These are phyloP conservation scores for Cicer arietinum DNA, from an alignment of 306 rosid genomes.

Conservation along the genomic window DNA sequence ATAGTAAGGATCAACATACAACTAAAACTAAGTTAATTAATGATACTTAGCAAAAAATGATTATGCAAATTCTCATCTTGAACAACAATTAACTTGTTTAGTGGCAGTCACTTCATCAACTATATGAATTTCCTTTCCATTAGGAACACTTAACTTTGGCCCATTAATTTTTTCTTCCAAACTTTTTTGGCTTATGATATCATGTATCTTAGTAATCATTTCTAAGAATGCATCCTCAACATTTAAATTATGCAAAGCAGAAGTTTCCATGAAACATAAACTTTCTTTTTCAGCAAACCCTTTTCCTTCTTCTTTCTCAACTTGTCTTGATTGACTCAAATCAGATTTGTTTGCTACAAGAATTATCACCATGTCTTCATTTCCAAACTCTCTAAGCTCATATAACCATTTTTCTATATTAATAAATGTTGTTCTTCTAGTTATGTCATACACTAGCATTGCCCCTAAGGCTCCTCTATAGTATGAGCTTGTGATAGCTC, in stretches of 20 bases:
- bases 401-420: slow-evolving; percentile 73
- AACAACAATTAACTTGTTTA: slow-evolving; percentile 68
- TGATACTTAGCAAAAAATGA: slow-evolving; percentile 14
- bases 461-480: slow-evolving; percentile 96
- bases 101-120: slow-evolving; percentile 85
- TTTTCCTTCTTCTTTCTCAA: slow-evolving; percentile 70
- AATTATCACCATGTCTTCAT: slow-evolving; percentile 73
- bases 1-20: slow-evolving; percentile 11
- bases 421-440: slow-evolving; percentile 55
- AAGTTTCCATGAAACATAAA: slow-evolving; percentile 89
- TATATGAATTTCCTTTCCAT: slow-evolving; percentile 63
- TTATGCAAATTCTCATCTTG: slow-evolving; percentile 32
- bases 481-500: slow-evolving; percentile 95
- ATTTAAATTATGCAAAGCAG: slow-evolving; percentile 77
- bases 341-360: slow-evolving; percentile 83
- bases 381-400: slow-evolving; percentile 75
- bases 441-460: slow-evolving; percentile 81
- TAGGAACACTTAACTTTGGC: slow-evolving; percentile 36
- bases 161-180: slow-evolving; percentile 59
- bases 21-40: neutral
- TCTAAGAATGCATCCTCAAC: slow-evolving; percentile 81
- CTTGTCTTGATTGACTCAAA: slow-evolving; percentile 69
- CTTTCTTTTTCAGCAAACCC: slow-evolving; percentile 67
- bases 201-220: slow-evolving; percentile 73
- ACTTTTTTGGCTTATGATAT: slow-evolving; percentile 64